phyloP scores from a whole-genome alignment of 108 stramenopile species.

The Epithemia pelagica region DNA sequence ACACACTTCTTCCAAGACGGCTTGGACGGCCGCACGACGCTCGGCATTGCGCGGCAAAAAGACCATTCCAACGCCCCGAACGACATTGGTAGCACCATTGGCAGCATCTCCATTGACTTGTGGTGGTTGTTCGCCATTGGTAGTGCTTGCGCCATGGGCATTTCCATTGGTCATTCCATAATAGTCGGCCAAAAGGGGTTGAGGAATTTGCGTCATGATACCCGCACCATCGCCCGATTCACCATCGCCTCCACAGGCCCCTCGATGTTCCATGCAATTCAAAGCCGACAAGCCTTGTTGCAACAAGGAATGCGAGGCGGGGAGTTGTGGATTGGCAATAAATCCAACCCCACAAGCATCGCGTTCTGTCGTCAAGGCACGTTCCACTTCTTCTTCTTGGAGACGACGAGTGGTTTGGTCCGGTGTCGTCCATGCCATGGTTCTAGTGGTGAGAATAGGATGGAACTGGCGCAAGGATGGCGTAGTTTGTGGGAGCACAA shows the following conservation, averaged over 20 bases:
- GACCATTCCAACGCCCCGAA: slow-evolving; percentile 80
- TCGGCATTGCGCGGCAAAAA: slow-evolving; percentile 83
- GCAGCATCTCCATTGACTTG: too few species aligned
- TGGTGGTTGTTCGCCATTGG: slow-evolving; percentile 59
- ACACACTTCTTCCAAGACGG: slow-evolving; percentile 76
- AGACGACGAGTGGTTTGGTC: too few species aligned
- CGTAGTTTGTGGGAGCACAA: too few species aligned
- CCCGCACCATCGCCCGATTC: slow-evolving; percentile 93
- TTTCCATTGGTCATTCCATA: too few species aligned
- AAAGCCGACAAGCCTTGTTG: slow-evolving; percentile 68
- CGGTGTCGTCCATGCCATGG: too few species aligned
- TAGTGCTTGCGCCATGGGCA: too few species aligned
- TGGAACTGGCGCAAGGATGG: too few species aligned
- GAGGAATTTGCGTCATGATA: slow-evolving; percentile 94
- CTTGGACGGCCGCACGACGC: slow-evolving; percentile 60
- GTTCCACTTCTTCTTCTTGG: too few species aligned
- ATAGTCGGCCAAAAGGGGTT: slow-evolving; percentile 78
- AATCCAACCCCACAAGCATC: slow-evolving; percentile 98
- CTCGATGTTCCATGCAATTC: slow-evolving; percentile 83
- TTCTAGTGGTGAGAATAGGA: too few species aligned
- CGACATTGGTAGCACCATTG: background rate
- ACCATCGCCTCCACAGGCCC: slow-evolving; percentile 79
- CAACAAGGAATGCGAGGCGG: slow-evolving; percentile 71
- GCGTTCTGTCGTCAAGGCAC: slow-evolving; percentile 80
- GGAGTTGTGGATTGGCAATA: slow-evolving; percentile 72